phyloP scores from a whole-genome alignment of 2,329 filamentous ascomycete species.

The Pseudomassariella vexata region DNA sequence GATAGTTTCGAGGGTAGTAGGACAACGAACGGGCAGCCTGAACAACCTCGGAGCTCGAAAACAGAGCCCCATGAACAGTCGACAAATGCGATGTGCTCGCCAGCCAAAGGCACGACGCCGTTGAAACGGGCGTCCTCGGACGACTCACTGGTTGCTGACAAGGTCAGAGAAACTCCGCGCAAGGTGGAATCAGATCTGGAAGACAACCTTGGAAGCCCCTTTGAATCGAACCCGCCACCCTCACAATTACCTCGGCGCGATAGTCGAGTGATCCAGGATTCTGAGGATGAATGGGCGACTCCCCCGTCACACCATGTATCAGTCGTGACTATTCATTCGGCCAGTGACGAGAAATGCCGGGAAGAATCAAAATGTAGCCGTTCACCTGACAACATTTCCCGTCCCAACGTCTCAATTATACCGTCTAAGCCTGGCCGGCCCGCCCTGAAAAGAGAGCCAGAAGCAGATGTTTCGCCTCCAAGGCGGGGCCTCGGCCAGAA shows the following conservation, averaged over 20 bases:
- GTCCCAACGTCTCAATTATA: conserved; percentile 16
- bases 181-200: conserved; percentile 13
- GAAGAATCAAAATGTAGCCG: conserved; percentile 11
- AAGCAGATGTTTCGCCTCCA: conserved; percentile 13
- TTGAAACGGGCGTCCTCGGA: conserved; percentile 11
- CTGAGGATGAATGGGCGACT: conserved; percentile 48
- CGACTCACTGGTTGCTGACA: conserved; percentile 5
- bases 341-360: conserved; percentile 6
- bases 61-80: not conserved
- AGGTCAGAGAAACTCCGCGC: conserved; percentile 4
- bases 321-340: conserved; percentile 18
- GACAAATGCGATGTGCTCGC: conserved; percentile 14
- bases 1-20: conserved; percentile 1
- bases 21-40: not conserved
- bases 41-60: not conserved
- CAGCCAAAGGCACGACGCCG: conserved; percentile 17
- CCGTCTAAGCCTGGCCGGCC: conserved; percentile 16
- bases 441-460: conserved; percentile 8
- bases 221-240: conserved; percentile 13
- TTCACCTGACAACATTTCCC: conserved; percentile 9
- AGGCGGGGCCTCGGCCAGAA: conserved; percentile 7
- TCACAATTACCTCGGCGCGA: conserved; percentile 17
- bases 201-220: conserved; percentile 11
- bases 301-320: conserved; percentile 30
- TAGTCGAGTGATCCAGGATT: conserved; percentile 45